Evolutionary conservation across 768 basidiomycete genomes (phyloP).

Genomic region (Trametes meyenii): DNA sequence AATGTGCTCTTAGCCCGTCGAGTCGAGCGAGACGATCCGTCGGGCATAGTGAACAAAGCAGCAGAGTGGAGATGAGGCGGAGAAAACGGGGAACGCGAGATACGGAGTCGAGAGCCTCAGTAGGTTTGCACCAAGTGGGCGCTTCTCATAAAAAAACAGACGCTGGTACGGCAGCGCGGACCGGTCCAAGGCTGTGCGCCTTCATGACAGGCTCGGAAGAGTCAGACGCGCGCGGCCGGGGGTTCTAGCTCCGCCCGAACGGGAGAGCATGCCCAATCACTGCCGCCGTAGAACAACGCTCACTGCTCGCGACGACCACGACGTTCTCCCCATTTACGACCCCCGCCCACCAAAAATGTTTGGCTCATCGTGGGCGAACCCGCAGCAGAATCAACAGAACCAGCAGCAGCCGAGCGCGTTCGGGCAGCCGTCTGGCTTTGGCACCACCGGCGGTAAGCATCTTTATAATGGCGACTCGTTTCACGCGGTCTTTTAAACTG

Average conservation of each 20-base stretch:
- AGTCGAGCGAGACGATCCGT: slow-evolving; percentile 40
- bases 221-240: neutral
- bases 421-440: slow-evolving; percentile 72
- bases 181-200: too few relatives aligned
- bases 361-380: slow-evolving; percentile 64
- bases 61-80: too few relatives aligned
- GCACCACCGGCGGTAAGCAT: slow-evolving; percentile 63
- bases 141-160: slow-evolving; percentile 19
- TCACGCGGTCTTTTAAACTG: slow-evolving; percentile 24
- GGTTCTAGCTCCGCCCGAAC: slow-evolving; percentile 25
- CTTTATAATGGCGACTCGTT: slow-evolving; percentile 31
- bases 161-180: slow-evolving; percentile 7
- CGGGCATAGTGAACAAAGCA: slow-evolving; percentile 47
- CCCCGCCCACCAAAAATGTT: slow-evolving; percentile 54
- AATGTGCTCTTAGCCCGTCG: slow-evolving; percentile 59
- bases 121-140: slow-evolving; percentile 13
- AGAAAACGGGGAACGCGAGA: neutral
- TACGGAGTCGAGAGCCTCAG: neutral
- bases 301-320: slow-evolving; percentile 21
- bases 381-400: slow-evolving; percentile 67
- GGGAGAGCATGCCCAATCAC: slow-evolving; percentile 3
- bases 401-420: slow-evolving; percentile 59
- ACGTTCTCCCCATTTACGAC: slow-evolving; percentile 10
- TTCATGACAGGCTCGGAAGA: too few relatives aligned
- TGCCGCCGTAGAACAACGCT: slow-evolving; percentile 8